A percentile compares a stretch with the other conserved stretches of the same genome.
phyloP scores from a whole-genome alignment of 805 yeast species.

The Candida pseudofarinosa region DNA sequence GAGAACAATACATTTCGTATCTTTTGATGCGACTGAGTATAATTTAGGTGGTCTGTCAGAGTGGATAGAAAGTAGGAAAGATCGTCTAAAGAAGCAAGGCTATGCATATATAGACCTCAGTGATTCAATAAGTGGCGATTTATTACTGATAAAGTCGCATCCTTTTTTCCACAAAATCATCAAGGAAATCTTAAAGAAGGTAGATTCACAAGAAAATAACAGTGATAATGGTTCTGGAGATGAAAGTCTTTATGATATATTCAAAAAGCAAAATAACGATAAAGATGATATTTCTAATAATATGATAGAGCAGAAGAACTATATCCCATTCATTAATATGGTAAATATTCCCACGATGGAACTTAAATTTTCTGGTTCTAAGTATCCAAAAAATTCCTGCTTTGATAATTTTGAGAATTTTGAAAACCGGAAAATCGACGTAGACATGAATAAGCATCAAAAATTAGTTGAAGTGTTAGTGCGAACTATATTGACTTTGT shows the following conservation, averaged over 20 bases:
- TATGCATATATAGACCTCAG: constrained; percentile 71
- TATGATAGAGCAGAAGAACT: constrained; percentile 51
- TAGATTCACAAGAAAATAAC: constrained; percentile 8
- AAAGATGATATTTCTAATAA: constrained; percentile 26
- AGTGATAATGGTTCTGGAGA: constrained; percentile 1
- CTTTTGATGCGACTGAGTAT: constrained; percentile 79
- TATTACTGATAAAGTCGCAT: constrained; percentile 55
- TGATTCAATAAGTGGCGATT: constrained; percentile 55
- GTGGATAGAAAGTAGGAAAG: constrained; percentile 57
- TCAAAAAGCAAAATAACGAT: constrained; percentile 18
- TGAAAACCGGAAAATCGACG: constrained; percentile 45
- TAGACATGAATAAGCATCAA: constrained; percentile 51
- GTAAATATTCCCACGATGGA: constrained; percentile 71
- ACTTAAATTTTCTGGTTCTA: constrained; percentile 43
- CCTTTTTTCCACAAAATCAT: constrained; percentile 58
- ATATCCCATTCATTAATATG: constrained; percentile 59
- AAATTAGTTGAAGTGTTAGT: constrained; percentile 56
- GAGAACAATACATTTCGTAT: constrained; percentile 74
- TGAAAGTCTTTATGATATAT: constrained; percentile 23
- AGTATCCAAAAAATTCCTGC: constrained; percentile 54
- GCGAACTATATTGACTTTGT: constrained; percentile 50
- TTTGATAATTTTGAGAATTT: constrained; percentile 62
- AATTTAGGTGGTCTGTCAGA: constrained; percentile 84
- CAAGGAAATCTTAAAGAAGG: constrained; percentile 34
- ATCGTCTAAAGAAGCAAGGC: constrained; percentile 54